phyloP scores from a whole-genome alignment of 2,329 filamentous ascomycete species.

The Beauveria brongniartii region DNA sequence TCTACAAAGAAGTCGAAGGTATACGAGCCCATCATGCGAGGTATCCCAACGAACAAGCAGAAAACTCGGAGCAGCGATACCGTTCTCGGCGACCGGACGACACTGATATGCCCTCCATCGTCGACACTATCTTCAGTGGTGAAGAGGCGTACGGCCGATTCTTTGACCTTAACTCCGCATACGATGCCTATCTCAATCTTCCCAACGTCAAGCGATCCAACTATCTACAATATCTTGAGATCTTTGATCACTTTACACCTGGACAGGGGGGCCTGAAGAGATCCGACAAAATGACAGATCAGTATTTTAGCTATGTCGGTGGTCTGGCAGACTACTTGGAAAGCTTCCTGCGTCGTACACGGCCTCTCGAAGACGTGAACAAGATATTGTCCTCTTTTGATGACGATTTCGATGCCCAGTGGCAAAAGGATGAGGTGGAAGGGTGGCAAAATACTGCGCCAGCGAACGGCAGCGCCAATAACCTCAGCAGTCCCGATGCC shows the following conservation, averaged over 20 bases:
- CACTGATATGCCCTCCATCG: conserved; percentile 58
- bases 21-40: conserved; percentile 83
- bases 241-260: conserved; percentile 78
- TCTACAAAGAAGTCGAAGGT: conserved; percentile 74
- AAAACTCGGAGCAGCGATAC: conserved; percentile 91
- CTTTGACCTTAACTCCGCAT: conserved; percentile 75
- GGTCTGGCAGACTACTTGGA: conserved; percentile 78
- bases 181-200: conserved; percentile 87
- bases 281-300: conserved; percentile 79
- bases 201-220: conserved; percentile 75
- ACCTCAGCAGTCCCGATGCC: conserved; percentile 45
- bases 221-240: conserved; percentile 88
- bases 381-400: conserved; percentile 71
- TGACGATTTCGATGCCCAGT: conserved; percentile 73
- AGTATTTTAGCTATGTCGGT: conserved; percentile 84
- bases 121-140: conserved; percentile 90
- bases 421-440: conserved; percentile 69
- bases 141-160: conserved; percentile 92
- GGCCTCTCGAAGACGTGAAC: conserved; percentile 78
- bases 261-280: conserved; percentile 68
- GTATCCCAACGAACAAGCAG: conserved; percentile 90
- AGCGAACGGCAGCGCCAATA: conserved; percentile 22
- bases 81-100: conserved; percentile 57
- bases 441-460: conserved; percentile 63
- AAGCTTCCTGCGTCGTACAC: conserved; percentile 73